Evolutionary conservation across 1,139 yeast genomes (phyloP), one percentile per base, ranked within the genome.

Genomic region (Protomyces arabidopsidicola): DNA sequence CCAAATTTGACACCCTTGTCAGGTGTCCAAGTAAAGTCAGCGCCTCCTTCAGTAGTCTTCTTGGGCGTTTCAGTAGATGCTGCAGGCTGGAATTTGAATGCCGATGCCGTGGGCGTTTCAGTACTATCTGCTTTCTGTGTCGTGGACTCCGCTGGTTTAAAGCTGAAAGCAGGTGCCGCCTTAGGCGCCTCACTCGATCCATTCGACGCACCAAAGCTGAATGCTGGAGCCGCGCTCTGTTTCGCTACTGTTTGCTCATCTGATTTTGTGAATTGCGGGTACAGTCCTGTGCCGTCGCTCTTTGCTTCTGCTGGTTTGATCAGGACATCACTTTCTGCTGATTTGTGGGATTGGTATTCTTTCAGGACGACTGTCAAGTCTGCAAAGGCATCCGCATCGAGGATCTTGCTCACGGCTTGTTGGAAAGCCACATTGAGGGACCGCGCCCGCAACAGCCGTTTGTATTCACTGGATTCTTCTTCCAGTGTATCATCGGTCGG

Each of bases 1-100:
- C 73, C 75, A 67, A 75, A 74, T 68, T 73, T 74, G 67, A 75
- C 72, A 18, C 74, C 73, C 60, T 72, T 70, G 52, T 72, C 75
- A 2, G 77, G 77, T 22, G 74, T 70, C 77, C 78, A 75, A 5
- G 70, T 52, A 45, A 66, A 66, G 55, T 62, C 62, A 18, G 38
- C 52, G 20, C 36, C 39, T n/a, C 45, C 45, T 14, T 38, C 45
- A 14, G 27, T 56, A 1, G 56, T 36, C 34, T 35, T 12, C 53
- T 51, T 39, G 18, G 62, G 62, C 14, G 62, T 39, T 9, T 22
- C 55, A 20, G 24, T 22, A 6, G 48, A 39, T 39, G 24, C 45
- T 42, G 50, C 6, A 36, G 42, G 42, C 42, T 36, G 14, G 6
- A 36, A 36, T 12, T 36, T 36, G 42, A 36, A 36, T 4, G 16